A percentile compares a stretch with the other conserved stretches of the same genome.
Conservation (phyloP, 2,329 filamentous ascomycete species). For the Fusarium sp. region DNA sequence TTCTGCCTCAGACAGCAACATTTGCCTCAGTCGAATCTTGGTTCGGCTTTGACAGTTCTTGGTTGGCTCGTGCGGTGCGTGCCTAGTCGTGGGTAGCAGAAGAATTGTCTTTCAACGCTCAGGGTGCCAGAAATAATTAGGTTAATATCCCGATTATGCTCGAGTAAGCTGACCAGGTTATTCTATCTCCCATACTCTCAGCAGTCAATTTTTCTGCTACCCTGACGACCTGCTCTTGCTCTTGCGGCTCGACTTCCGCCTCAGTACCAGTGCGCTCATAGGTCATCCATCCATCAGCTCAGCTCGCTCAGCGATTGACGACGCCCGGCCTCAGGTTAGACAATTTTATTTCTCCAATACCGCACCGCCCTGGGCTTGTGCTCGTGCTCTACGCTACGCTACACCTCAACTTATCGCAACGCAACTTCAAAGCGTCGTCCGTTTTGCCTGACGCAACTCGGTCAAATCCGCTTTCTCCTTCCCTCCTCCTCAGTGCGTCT, state of each 20-base stretch:
- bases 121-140: not conserved
- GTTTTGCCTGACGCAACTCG: conserved; percentile 45
- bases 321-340: conserved; percentile 15
- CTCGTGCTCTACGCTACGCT: conserved; percentile 15
- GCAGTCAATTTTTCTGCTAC: not conserved
- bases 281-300: conserved; percentile 9
- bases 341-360: conserved; percentile 47
- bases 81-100: not conserved
- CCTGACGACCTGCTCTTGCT: not conserved
- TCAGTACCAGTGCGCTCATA: conserved; percentile 23
- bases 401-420: conserved; percentile 22
- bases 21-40: conserved; percentile 20
- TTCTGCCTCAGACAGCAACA: conserved; percentile 48
- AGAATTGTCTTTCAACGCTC: not conserved
- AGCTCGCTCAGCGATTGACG: conserved; percentile 2
- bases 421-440: conserved; percentile 37
- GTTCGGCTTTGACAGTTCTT: conserved; percentile 11
- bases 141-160: not conserved
- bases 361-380: conserved; percentile 2
- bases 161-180: not conserved
- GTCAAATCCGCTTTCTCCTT: conserved; percentile 23
- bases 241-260: conserved; percentile 24
- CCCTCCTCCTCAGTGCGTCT: conserved; percentile 32
- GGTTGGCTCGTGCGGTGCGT: conserved; percentile 15
- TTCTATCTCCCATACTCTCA: not conserved